Evolutionary conservation across 2,329 filamentous ascomycete genomes (phyloP).

Genomic region (Endothia cerciana): DNA sequence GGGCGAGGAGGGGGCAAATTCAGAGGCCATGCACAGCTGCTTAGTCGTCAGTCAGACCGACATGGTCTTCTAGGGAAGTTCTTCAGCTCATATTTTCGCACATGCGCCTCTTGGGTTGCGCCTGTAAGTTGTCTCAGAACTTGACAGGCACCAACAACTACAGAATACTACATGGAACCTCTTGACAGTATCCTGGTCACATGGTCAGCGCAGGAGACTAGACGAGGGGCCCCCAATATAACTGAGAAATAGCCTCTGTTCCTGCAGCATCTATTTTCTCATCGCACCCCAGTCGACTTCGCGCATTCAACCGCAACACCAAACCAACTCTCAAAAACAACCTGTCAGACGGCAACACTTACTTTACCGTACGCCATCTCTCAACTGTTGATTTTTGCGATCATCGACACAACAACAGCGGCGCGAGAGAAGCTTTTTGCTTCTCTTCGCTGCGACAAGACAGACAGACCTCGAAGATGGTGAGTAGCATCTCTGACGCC

Average conservation of each 20-base stretch:
- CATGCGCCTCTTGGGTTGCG: conserved; percentile 25
- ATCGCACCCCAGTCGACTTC: not conserved
- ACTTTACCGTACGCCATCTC: conserved; percentile 8
- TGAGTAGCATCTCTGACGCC: conserved; percentile 27
- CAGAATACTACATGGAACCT: conserved; percentile 8
- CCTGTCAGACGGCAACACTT: not conserved
- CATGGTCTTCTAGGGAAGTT: not conserved
- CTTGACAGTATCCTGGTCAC: conserved; percentile 20
- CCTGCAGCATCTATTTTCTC: not conserved
- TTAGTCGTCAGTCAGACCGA: not conserved
- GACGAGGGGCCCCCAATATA: conserved; percentile 15
- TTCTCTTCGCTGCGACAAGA: conserved; percentile 26
- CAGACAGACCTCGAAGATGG: conserved; percentile 28
- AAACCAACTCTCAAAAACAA: not conserved
- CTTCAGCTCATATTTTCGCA: conserved; percentile 21
- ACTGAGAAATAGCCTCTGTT: conserved; percentile 18
- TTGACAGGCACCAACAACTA: not conserved
- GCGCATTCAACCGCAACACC: not conserved
- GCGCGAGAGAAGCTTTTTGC: conserved; percentile 21
- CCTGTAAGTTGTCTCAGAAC: conserved; percentile 24
- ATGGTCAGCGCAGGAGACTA: conserved; percentile 16
- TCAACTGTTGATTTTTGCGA: not conserved
- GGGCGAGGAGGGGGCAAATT: not conserved
- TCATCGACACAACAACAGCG: conserved; percentile 24
- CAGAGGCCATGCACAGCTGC: conserved; percentile 3